phyloP scores from a whole-genome alignment of 768 basidiomycete species.

The Phaffia tasmanica region DNA sequence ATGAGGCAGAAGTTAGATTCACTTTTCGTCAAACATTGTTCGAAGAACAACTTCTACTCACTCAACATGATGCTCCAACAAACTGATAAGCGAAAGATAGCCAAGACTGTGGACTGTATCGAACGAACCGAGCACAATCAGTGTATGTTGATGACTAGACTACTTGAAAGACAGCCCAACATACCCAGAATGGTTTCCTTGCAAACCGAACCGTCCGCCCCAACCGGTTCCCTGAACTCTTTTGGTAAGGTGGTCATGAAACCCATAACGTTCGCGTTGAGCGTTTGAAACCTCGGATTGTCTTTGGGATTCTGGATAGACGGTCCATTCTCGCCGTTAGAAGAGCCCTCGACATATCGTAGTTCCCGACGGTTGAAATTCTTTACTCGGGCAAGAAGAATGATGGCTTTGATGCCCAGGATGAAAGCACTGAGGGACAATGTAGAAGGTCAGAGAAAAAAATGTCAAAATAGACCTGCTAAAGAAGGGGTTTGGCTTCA shows the following conservation, averaged over 20 bases:
- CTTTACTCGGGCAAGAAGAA: conserved; percentile 22
- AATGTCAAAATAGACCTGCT: not conserved
- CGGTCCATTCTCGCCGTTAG: not conserved
- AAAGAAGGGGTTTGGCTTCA: no score
- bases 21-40: no score
- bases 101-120: no score
- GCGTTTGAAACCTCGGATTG: conserved; percentile 13
- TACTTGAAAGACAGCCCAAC: no score
- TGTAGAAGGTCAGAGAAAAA: not conserved
- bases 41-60: no score
- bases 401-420: conserved; percentile 16
- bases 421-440: conserved; percentile 12
- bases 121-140: no score
- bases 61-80: no score
- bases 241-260: conserved; percentile 11
- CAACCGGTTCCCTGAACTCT: not conserved
- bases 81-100: no score
- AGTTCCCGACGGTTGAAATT: conserved; percentile 23
- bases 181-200: no score
- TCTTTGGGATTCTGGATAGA: not conserved
- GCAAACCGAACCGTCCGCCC: not conserved
- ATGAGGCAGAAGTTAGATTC: no score
- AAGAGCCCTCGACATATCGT: not conserved
- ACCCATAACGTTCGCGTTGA: conserved; percentile 13
- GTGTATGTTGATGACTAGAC: no score